Percentiles rank a stretch among this genome's conserved stretches.
phyloP scores from a whole-genome alignment of 192 early-diverging fungal species.

The Gamsiella multidivaricata region DNA sequence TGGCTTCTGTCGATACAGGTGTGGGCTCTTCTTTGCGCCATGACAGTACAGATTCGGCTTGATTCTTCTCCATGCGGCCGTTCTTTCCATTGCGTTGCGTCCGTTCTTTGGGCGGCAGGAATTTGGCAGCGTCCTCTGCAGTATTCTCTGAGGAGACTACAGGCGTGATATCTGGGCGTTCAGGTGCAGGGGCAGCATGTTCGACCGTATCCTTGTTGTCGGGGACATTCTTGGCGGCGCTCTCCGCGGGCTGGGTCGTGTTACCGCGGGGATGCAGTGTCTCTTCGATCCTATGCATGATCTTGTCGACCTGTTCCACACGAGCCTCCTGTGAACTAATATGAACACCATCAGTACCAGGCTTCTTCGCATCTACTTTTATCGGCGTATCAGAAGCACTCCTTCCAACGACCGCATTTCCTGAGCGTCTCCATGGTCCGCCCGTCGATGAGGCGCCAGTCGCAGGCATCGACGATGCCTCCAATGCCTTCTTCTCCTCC shows the following conservation, averaged over 20 bases:
- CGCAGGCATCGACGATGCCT: neutral
- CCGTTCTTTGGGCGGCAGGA: too few relatives aligned
- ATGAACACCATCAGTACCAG: neutral
- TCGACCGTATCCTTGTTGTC: neutral
- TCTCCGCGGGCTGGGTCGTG: neutral
- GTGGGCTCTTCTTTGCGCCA: too few relatives aligned
- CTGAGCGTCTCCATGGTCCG: slow-evolving; percentile 28
- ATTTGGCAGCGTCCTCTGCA: neutral
- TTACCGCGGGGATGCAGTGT: slow-evolving; percentile 6
- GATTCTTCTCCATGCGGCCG: too few relatives aligned
- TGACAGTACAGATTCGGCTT: too few relatives aligned
- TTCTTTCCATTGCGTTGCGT: too few relatives aligned
- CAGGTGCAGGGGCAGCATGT: neutral
- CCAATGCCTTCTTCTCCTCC: neutral
- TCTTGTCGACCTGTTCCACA: slow-evolving; percentile 25
- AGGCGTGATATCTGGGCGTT: too few relatives aligned
- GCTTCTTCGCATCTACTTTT: neutral
- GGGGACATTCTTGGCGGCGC: too few relatives aligned
- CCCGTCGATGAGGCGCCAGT: neutral
- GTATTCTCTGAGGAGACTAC: neutral
- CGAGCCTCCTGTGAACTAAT: slow-evolving; percentile 6
- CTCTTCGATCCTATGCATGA: slow-evolving; percentile 50
- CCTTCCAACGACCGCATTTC: slow-evolving; percentile 5
- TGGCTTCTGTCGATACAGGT: too few relatives aligned
- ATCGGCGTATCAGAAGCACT: neutral